These are phyloP conservation scores for Calonectria pseudoreteaudii DNA, from an alignment of 2,329 filamentous ascomycete genomes.

Conservation along the genomic window DNA sequence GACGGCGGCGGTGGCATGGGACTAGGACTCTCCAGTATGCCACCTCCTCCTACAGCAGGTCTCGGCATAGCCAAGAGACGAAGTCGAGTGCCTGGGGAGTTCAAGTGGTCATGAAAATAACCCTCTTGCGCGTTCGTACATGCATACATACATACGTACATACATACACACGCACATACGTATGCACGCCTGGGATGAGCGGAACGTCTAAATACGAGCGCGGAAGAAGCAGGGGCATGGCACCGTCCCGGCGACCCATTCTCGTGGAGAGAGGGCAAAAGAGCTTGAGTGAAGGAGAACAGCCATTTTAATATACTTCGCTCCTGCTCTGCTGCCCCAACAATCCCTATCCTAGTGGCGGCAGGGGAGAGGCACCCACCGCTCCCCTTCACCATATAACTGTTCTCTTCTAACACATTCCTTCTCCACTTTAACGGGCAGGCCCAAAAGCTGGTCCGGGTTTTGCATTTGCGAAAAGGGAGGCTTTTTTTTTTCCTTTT, in stretches of 20 bases:
- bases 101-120: slow-evolving; percentile 40
- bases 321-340: background rate
- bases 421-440: background rate
- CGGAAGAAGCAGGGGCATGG: background rate
- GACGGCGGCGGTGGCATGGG: slow-evolving; percentile 24
- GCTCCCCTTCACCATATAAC: background rate
- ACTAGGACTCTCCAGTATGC: slow-evolving; percentile 29
- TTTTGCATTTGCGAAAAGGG: background rate
- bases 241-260: background rate
- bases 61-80: slow-evolving; percentile 39
- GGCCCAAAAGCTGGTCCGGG: background rate
- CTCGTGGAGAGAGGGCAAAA: background rate
- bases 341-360: background rate
- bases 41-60: slow-evolving; percentile 18
- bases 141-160: background rate
- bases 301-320: background rate
- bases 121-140: background rate
- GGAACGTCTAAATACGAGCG: background rate
- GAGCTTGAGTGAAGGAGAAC: background rate
- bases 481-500: background rate
- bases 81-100: slow-evolving; percentile 40
- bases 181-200: background rate
- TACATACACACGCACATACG: background rate
- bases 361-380: background rate
- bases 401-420: background rate